A percentile compares a stretch with the other conserved stretches of the same genome.
Evolutionary conservation across 1,139 yeast species (phyloP).

Genomic region (Pichiaceae sp.): DNA sequence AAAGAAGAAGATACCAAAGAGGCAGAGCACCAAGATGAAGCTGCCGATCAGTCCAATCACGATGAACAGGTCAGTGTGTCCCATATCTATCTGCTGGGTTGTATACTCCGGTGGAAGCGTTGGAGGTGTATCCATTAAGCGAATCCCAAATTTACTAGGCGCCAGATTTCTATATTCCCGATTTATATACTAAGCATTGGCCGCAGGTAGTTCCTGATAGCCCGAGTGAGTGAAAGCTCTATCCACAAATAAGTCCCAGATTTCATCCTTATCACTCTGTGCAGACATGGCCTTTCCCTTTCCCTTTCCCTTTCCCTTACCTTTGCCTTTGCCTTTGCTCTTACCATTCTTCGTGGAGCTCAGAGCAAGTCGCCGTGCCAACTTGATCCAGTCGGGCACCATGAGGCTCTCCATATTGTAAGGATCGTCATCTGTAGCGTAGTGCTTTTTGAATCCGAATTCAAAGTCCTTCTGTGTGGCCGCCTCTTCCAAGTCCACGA

Average conservation of each 20-base stretch:
- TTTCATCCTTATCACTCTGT: conserved; percentile 1
- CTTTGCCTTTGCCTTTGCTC: conserved; percentile 1
- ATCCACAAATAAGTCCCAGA: conserved; percentile 34
- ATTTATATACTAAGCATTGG: not conserved
- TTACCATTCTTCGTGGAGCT: conserved; percentile 14
- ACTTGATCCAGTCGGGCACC: conserved; percentile 50
- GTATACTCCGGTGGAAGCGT: too few species aligned
- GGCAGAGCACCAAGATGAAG: too few species aligned
- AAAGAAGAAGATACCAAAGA: too few species aligned
- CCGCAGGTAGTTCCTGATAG: conserved; percentile 36
- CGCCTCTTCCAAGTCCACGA: conserved; percentile 42
- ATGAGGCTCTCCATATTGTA: conserved; percentile 49
- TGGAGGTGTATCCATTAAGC: too few species aligned
- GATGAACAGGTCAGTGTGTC: too few species aligned
- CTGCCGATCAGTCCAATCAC: too few species aligned
- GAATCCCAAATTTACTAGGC: too few species aligned
- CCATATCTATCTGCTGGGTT: too few species aligned
- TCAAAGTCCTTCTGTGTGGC: conserved; percentile 26
- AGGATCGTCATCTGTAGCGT: conserved; percentile 52
- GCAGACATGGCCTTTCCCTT: conserved; percentile 4
- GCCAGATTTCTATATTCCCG: too few species aligned
- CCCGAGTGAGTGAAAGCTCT: conserved; percentile 57
- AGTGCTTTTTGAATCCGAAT: conserved; percentile 58
- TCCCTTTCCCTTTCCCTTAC: conserved; percentile 9
- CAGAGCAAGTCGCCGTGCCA: conserved; percentile 45